These are phyloP conservation scores for Irpex rosettiformis DNA, from an alignment of 1,284 basidiomycete genomes.

Conservation along the genomic window DNA sequence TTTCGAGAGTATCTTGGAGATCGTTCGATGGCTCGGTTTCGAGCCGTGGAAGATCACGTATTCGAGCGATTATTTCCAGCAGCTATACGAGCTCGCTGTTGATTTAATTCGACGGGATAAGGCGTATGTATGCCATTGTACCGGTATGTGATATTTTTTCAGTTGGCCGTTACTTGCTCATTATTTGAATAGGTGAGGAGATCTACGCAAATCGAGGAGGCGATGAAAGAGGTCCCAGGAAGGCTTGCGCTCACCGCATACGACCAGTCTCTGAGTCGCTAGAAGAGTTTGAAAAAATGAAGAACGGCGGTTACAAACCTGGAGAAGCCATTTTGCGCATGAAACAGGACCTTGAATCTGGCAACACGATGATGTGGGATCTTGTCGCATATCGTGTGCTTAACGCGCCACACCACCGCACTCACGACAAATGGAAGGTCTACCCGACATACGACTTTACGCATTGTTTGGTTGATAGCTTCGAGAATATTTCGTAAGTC, in stretches of 20 bases:
- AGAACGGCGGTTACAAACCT: conserved; percentile 84
- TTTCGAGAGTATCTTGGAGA: conserved; percentile 96
- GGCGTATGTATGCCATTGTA: conserved; percentile 96
- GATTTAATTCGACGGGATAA: conserved; percentile 89
- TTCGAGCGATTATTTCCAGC: conserved; percentile 95
- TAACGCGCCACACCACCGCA: conserved; percentile 90
- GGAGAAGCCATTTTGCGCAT: conserved; percentile 93
- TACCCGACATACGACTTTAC: conserved; percentile 99
- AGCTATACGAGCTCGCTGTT: conserved; percentile 87
- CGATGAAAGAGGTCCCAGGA: conserved; percentile 80
- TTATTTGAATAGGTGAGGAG: conserved; percentile 69
- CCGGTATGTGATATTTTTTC: conserved; percentile 54
- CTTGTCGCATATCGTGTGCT: conserved; percentile 95
- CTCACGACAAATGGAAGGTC: conserved; percentile 89
- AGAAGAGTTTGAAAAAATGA: conserved; percentile 91
- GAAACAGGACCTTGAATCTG: conserved; percentile 94
- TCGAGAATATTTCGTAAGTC: conserved; percentile 96
- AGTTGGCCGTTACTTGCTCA: not conserved
- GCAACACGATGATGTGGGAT: conserved; percentile 99
- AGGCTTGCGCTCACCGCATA: conserved; percentile 83
- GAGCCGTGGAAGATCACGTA: conserved; percentile 99
- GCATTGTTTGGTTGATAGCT: conserved; percentile 97
- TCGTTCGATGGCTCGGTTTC: conserved; percentile 94
- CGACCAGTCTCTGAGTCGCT: conserved; percentile 86
- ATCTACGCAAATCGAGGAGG: conserved; percentile 86